phyloP scores from a whole-genome alignment of 2,329 filamentous ascomycete species.

The Trichoderma arundinaceum region DNA sequence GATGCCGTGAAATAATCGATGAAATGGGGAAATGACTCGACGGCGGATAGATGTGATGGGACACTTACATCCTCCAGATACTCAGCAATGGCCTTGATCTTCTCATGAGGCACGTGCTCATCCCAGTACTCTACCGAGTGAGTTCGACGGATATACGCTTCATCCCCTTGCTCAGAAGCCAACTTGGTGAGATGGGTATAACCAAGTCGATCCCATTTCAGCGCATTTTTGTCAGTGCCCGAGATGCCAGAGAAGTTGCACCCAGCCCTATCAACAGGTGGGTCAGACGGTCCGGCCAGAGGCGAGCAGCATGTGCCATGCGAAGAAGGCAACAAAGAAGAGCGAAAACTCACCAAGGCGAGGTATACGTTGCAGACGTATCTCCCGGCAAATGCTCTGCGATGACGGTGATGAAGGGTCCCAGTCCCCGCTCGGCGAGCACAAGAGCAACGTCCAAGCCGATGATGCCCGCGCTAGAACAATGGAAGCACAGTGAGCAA shows the following conservation, averaged over 20 bases:
- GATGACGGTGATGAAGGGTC: slow-evolving; percentile 44
- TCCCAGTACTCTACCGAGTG: slow-evolving; percentile 51
- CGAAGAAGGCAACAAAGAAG: neutral
- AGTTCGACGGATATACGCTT: slow-evolving; percentile 46
- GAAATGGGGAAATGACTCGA: too few relatives aligned
- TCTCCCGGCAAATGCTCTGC: slow-evolving; percentile 51
- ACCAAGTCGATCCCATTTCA: slow-evolving; percentile 50
- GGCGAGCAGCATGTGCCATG: neutral
- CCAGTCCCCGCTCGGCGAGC: slow-evolving; percentile 45
- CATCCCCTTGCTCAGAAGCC: slow-evolving; percentile 40
- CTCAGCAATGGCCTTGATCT: slow-evolving; percentile 48
- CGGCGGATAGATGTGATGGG: too few relatives aligned
- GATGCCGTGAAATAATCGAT: neutral
- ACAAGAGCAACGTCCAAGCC: slow-evolving; percentile 48
- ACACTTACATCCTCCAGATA: slow-evolving; percentile 49
- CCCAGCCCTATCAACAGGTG: slow-evolving; percentile 44
- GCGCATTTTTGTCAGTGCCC: slow-evolving; percentile 48
- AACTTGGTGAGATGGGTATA: slow-evolving; percentile 48
- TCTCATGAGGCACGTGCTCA: slow-evolving; percentile 45
- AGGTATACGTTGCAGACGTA: slow-evolving; percentile 47
- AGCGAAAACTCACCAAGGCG: slow-evolving; percentile 45
- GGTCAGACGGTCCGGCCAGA: neutral
- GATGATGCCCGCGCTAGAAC: slow-evolving; percentile 46
- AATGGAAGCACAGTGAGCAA: slow-evolving; percentile 11
- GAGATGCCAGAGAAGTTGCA: slow-evolving; percentile 54